These are phyloP conservation scores for Tuber umbilicatum DNA, from an alignment of 495 filamentous ascomycete species.

Conservation along the genomic window DNA sequence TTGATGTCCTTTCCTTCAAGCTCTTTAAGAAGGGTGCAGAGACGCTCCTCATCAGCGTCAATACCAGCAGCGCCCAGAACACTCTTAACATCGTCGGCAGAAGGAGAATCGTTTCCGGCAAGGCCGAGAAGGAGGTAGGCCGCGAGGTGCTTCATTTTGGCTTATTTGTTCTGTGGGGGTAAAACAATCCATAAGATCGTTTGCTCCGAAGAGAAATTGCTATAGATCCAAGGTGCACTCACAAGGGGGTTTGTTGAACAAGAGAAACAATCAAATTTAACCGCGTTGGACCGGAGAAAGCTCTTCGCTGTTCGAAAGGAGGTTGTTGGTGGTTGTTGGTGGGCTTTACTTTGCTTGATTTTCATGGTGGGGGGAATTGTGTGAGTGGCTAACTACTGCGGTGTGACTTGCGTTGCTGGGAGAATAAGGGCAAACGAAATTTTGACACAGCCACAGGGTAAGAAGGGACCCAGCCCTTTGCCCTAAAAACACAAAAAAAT, in stretches of 20 bases:
- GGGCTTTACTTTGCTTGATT: conserved; percentile 41
- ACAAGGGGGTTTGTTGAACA: conserved; percentile 52
- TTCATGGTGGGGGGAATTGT: conserved; percentile 36
- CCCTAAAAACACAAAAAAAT: neutral
- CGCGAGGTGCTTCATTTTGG: conserved; percentile 98
- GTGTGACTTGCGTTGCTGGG: conserved; percentile 27
- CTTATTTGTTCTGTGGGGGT: conserved; percentile 40
- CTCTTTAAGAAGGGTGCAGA: conserved; percentile 77
- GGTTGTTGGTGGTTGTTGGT: conserved; percentile 50
- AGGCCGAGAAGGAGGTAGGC: conserved; percentile 95
- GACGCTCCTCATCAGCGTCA: conserved; percentile 83
- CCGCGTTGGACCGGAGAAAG: conserved; percentile 74
- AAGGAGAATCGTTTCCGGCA: conserved; percentile 85
- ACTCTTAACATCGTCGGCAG: conserved; percentile 76
- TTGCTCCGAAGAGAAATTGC: neutral
- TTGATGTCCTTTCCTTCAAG: conserved; percentile 96
- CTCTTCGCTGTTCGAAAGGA: conserved; percentile 56
- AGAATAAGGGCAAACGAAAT: conserved; percentile 1
- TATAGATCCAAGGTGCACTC: conserved; percentile 6
- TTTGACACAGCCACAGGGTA: neutral
- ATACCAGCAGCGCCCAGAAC: conserved; percentile 94
- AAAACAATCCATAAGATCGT: conserved; percentile 23
- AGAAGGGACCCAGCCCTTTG: neutral
- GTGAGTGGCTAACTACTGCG: conserved; percentile 14
- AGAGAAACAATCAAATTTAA: conserved; percentile 93